A percentile compares a stretch with the other conserved stretches of the same genome.
Evolutionary conservation across 2,329 filamentous ascomycete genomes (phyloP).

Genomic region (Fusarium anguioides): DNA sequence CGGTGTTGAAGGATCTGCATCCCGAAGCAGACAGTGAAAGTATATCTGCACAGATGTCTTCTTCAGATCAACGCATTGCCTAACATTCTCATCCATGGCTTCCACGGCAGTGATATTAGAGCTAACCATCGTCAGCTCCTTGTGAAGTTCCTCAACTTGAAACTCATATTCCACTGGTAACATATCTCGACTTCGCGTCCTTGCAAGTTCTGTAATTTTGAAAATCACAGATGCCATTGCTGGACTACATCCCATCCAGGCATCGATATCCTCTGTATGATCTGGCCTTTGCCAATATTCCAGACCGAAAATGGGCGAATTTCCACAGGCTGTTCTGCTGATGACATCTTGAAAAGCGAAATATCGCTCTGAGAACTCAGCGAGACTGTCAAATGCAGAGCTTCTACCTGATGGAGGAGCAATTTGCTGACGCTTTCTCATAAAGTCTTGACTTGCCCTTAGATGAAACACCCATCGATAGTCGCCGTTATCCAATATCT

Average conservation of each 20-base stretch:
- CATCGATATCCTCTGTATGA: slow-evolving; percentile 42
- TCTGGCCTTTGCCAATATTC: slow-evolving; percentile 57
- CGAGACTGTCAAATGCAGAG: slow-evolving; percentile 10
- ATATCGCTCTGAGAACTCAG: slow-evolving; percentile 56
- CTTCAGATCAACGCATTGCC: slow-evolving; percentile 46
- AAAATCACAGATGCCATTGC: slow-evolving; percentile 58
- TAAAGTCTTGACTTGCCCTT: slow-evolving; percentile 59
- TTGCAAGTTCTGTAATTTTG: slow-evolving; percentile 59
- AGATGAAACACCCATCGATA: slow-evolving; percentile 59
- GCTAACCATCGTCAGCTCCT: not conserved
- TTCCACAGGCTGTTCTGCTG: slow-evolving; percentile 61
- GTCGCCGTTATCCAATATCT: slow-evolving; percentile 40
- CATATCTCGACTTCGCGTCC: slow-evolving; percentile 37
- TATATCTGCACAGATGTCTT: slow-evolving; percentile 58
- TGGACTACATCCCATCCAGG: slow-evolving; percentile 63
- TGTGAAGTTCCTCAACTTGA: slow-evolving; percentile 12
- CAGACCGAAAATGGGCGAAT: slow-evolving; percentile 57
- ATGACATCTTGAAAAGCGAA: slow-evolving; percentile 65
- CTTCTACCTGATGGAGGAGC: slow-evolving; percentile 21
- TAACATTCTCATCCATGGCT: slow-evolving; percentile 28
- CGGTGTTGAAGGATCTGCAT: slow-evolving; percentile 52
- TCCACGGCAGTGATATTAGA: not conserved
- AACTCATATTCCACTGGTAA: not conserved
- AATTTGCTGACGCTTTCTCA: slow-evolving; percentile 51
- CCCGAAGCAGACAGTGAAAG: slow-evolving; percentile 57